phyloP scores from a whole-genome alignment of 495 filamentous ascomycete species.

The Talaromyces borbonicus region DNA sequence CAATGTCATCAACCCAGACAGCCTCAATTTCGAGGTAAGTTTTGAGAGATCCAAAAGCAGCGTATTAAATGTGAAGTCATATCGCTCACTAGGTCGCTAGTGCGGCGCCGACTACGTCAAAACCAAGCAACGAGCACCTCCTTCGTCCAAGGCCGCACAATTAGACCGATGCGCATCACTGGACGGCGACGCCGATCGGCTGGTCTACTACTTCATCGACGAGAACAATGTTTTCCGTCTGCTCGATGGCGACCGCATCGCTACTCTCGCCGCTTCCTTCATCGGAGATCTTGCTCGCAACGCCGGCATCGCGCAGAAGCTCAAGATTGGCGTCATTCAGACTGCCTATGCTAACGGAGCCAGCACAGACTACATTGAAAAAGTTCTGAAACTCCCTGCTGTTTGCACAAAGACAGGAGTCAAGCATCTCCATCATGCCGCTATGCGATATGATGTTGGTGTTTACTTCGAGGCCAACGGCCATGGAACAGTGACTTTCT shows the following conservation, averaged over 20 bases:
- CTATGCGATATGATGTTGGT: constrained; percentile 81
- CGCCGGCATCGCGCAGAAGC: constrained; percentile 64
- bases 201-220: constrained; percentile 92
- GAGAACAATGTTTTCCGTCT: constrained; percentile 73
- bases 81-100: constrained; percentile 34
- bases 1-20: constrained; percentile 77
- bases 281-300: constrained; percentile 77
- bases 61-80: not conserved
- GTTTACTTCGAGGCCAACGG: constrained; percentile 99
- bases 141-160: constrained; percentile 60
- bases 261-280: constrained; percentile 86
- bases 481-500: constrained; percentile 94
- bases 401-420: constrained; percentile 93
- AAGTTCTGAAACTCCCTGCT: constrained; percentile 79
- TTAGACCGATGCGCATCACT: constrained; percentile 84
- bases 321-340: constrained; percentile 89
- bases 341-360: constrained; percentile 97
- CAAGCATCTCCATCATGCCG: constrained; percentile 94
- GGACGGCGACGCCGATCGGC: constrained; percentile 89
- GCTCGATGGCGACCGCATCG: constrained; percentile 93
- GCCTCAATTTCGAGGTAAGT: constrained; percentile 75
- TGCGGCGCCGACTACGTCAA: constrained; percentile 97
- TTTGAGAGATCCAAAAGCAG: not conserved
- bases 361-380: constrained; percentile 83
- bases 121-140: constrained; percentile 86